A percentile compares a stretch with the other conserved stretches of the same genome.
Evolutionary conservation across 2,329 filamentous ascomycete genomes (phyloP).

Genomic region (Microdochium paspali): DNA sequence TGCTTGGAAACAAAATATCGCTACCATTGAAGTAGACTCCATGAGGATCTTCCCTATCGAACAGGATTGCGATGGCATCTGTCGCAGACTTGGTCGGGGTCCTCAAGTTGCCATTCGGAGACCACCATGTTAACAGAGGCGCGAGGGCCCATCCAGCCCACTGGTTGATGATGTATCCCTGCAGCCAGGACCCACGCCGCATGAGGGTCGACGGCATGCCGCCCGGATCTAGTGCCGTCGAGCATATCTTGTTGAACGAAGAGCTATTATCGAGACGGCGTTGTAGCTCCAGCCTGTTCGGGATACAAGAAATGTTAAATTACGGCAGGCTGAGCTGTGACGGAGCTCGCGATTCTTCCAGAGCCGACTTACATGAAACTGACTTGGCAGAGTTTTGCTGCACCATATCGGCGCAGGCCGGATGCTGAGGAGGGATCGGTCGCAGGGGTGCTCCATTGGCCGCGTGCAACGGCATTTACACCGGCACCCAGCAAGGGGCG

Average conservation of each 20-base stretch:
- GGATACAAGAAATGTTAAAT: conserved; percentile 1
- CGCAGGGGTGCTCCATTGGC: conserved; percentile 7
- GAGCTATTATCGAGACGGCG: conserved; percentile 11
- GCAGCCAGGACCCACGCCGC: conserved; percentile 10
- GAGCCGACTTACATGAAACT: conserved; percentile 13
- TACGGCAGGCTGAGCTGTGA: neutral
- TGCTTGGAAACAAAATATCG: conserved; percentile 3
- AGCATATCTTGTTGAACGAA: conserved; percentile 12
- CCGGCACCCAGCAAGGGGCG: conserved; percentile 7
- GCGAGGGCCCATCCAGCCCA: conserved; percentile 2
- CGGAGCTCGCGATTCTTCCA: neutral
- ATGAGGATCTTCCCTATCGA: conserved; percentile 11
- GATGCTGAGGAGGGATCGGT: conserved; percentile 1
- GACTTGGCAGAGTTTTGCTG: conserved; percentile 12
- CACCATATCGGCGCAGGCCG: conserved; percentile 15
- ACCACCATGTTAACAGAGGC: conserved; percentile 8
- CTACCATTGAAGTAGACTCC: conserved; percentile 10
- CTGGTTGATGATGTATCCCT: conserved; percentile 9
- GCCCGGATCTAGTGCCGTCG: conserved; percentile 18
- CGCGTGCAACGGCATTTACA: conserved; percentile 8
- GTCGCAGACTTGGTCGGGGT: conserved; percentile 15
- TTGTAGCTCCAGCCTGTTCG: conserved; percentile 11
- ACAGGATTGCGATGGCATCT: conserved; percentile 14
- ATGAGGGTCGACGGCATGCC: conserved; percentile 13
- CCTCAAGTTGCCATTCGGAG: conserved; percentile 15